Conservation (phyloP, 805 yeast species). For the Starmerella riodocensis region DNA sequence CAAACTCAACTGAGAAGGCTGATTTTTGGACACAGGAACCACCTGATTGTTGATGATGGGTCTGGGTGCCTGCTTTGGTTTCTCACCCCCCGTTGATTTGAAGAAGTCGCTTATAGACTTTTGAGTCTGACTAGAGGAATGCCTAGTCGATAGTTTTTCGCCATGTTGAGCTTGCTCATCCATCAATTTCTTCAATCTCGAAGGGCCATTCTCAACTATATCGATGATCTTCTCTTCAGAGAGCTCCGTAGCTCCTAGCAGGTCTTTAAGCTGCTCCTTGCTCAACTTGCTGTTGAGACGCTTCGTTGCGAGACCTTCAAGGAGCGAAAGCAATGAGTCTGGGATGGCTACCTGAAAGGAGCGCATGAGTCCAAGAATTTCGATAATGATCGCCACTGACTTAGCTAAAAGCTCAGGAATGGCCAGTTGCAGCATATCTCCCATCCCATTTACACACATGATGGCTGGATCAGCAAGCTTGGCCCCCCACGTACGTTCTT, state of each 20-base stretch:
- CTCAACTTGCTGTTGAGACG: constrained; percentile 57
- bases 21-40: constrained; percentile 6
- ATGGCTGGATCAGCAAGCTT: constrained; percentile 32
- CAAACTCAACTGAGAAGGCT: constrained; percentile 5
- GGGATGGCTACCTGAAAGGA: constrained; percentile 37
- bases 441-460: constrained; percentile 51
- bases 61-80: constrained; percentile 3
- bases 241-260: constrained; percentile 29
- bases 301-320: constrained; percentile 36
- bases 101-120: constrained; percentile 11
- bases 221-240: constrained; percentile 9
- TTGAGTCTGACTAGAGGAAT: neutral
- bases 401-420: constrained; percentile 49
- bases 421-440: constrained; percentile 71
- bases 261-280: constrained; percentile 49
- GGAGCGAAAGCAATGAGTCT: constrained; percentile 38
- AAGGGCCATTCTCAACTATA: neutral
- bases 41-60: constrained; percentile 7
- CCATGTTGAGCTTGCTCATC: too few relatives aligned
- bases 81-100: constrained; percentile 2
- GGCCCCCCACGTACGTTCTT: constrained; percentile 17
- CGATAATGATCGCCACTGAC: constrained; percentile 19
- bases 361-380: constrained; percentile 22
- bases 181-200: neutral
- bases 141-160: too few relatives aligned